Evolutionary conservation across 139 green algal species (phyloP), one percentile per base, ranked within the genome.

Genomic region (Parachlorella kessleri): DNA sequence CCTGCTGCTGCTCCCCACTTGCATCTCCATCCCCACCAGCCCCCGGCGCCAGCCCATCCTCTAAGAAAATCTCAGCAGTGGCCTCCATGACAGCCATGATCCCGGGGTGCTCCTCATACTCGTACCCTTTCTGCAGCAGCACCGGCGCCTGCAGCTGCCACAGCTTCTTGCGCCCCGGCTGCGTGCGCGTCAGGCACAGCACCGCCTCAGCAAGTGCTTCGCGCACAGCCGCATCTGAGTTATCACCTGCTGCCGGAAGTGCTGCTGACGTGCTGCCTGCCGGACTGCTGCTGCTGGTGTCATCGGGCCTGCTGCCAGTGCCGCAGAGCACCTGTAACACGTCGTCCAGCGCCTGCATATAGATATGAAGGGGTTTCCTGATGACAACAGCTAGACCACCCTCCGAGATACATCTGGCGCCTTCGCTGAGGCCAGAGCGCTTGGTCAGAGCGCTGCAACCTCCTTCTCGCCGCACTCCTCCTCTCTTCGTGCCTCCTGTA

Each of bases 111-210:
- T 92, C 85, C 68, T 95, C 91, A 35, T 80, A 54, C 73, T 94
- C 91, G 55, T 95, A 95, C 88, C 84, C 91, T 40, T 87, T 91
- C 3, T 76, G 75, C n/a, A 97, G 82, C 10, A 88, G 75, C 55
- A 88, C 79, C 0, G 85, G 85, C 28, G 88, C 92, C n/a, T 89
- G 77, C 14, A 84, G 66, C 41, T 83, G 75, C 93, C 90, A 96
- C 42, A 97, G 80, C n/a, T 70, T 83, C 48, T 88, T 82, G 9
- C 90, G 68, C 5, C 86, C 91, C 14, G 66, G 30, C 8, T 87
- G 85, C 53, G 70, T 70, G 0, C 73, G 72, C 32, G 81, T 67
- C 73, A 95, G 82, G 72, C 90, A 81, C 66, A 91, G 80, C n/a
- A 95, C 72, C 8, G 86, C 84, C 74, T 95, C 91, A 1, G 89